These are phyloP conservation scores for Cyberlindnera lachancei DNA, from an alignment of 805 yeast genomes.

Conservation along the genomic window DNA sequence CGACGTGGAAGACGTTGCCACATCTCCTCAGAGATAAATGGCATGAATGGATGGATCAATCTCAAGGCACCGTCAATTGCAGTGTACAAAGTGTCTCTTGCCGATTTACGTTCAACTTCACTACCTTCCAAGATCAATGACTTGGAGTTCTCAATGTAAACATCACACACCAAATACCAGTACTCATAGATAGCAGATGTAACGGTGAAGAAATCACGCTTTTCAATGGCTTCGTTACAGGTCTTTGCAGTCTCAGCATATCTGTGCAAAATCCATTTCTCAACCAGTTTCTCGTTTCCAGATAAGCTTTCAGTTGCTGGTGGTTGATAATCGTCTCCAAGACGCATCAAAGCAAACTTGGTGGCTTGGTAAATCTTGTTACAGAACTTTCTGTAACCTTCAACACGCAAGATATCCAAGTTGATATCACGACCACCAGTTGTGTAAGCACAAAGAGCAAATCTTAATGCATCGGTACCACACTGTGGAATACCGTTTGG, in stretches of 20 bases:
- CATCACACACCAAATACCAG: constrained; percentile 96
- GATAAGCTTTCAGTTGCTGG: constrained; percentile 55
- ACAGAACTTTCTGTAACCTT: constrained; percentile 98
- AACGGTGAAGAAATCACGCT: constrained; percentile 82
- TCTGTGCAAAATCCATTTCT: constrained; percentile 93
- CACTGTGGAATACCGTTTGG: constrained; percentile 98
- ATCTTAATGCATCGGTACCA: constrained; percentile 98
- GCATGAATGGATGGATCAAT: constrained; percentile 98
- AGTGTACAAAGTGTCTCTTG: constrained; percentile 89
- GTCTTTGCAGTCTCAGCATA: constrained; percentile 61
- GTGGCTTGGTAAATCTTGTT: constrained; percentile 99
- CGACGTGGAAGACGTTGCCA: constrained; percentile 98
- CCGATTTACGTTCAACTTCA: constrained; percentile 74
- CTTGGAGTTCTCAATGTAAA: constrained; percentile 96
- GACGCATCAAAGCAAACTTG: constrained; percentile 87
- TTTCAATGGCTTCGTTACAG: constrained; percentile 62
- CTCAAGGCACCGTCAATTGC: constrained; percentile 86
- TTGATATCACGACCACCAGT: constrained; percentile 99
- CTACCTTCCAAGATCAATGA: constrained; percentile 88
- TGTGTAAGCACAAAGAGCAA: constrained; percentile 95
- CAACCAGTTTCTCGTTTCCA: constrained; percentile 86
- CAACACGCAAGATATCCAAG: constrained; percentile 91
- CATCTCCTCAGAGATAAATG: constrained; percentile 93
- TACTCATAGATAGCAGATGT: constrained; percentile 84
- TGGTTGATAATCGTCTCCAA: constrained; percentile 84